Evolutionary conservation across 2,329 filamentous ascomycete genomes (phyloP), one percentile per base, ranked within the genome.

Genomic region (Phialophora expanda): DNA sequence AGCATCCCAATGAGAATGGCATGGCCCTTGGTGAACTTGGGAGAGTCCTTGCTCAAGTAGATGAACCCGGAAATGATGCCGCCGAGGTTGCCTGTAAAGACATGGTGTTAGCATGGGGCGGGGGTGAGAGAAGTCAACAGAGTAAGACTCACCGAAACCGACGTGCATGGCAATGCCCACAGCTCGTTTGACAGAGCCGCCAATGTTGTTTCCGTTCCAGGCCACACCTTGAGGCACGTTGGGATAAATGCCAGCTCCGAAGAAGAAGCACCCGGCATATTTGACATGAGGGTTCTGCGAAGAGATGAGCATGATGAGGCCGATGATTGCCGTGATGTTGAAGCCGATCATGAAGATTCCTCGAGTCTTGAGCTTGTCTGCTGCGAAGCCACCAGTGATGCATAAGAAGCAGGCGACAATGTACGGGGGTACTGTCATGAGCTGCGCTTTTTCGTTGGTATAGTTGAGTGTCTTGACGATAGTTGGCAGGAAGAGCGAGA

Each of bases 151-250:
- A 50, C 93, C 93, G 91, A 92, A 96, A 20, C 90, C 93, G 66
- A 97, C 95, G 61, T 97, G 90, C 69, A 97, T 88, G 0, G 93
- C 93, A 0, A 97, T 80, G 0, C 91, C 91, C n/a, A 97, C 89
- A 38, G 92, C 93, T 34, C 93, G 87, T 82, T 97, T 97, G 79
- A 96, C 96, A 1, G 94, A 90, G 14, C 93, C 80, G 78, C 97
- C 93, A 41, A 89, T 85, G 69, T 97, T 97, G 80, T 97, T 97
- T 57, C 89, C 88, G 22, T 89, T 83, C 93, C 93, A 97, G 1
- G 89, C 88, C 69, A 97, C 91, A 0, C 92, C 96, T 75, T 96
- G 95, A 9, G 92, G 81, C 64, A 97, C 91, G 73, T 88, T 89
- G 0, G 93, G 92, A 74, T 97, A 97, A 72, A 97, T 96, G 1